Percentiles rank a stretch among this genome's conserved stretches.
These are phyloP conservation scores for Picochlorum sp. DNA, from an alignment of 139 green algal genomes.

Conservation along the genomic window DNA sequence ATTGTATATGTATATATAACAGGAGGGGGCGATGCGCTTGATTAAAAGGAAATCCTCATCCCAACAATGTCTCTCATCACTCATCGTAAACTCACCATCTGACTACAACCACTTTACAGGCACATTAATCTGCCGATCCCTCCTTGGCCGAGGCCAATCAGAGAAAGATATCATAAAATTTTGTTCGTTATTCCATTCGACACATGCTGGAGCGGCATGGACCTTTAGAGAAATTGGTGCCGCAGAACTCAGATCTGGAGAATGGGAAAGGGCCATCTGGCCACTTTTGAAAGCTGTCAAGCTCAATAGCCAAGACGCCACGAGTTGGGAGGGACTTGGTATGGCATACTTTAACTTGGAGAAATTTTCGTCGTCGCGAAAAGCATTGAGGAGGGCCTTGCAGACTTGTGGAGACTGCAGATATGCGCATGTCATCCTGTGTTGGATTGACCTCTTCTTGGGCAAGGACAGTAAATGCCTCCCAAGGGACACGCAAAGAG, in stretches of 20 bases:
- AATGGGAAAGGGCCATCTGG: background rate
- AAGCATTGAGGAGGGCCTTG: slow-evolving; percentile 40
- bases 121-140: too few relatives aligned
- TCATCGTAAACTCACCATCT: too few relatives aligned
- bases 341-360: slow-evolving; percentile 22
- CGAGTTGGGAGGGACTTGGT: slow-evolving; percentile 61
- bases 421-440: too few relatives aligned
- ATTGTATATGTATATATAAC: background rate
- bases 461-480: too few relatives aligned
- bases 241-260: background rate
- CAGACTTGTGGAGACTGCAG: too few relatives aligned
- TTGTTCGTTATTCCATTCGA: slow-evolving; percentile 8
- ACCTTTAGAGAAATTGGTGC: too few relatives aligned
- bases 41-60: background rate
- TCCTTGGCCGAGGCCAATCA: too few relatives aligned
- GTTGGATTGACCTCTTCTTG: too few relatives aligned
- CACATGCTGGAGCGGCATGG: too few relatives aligned
- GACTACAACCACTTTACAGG: too few relatives aligned
- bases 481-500: too few relatives aligned
- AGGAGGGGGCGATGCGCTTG: background rate
- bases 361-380: slow-evolving; percentile 20
- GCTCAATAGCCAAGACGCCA: background rate
- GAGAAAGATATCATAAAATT: too few relatives aligned
- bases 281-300: background rate
- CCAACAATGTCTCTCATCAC: background rate